Evolutionary conservation across 768 basidiomycete genomes (phyloP).

Genomic region (Naganishia friedmannii): DNA sequence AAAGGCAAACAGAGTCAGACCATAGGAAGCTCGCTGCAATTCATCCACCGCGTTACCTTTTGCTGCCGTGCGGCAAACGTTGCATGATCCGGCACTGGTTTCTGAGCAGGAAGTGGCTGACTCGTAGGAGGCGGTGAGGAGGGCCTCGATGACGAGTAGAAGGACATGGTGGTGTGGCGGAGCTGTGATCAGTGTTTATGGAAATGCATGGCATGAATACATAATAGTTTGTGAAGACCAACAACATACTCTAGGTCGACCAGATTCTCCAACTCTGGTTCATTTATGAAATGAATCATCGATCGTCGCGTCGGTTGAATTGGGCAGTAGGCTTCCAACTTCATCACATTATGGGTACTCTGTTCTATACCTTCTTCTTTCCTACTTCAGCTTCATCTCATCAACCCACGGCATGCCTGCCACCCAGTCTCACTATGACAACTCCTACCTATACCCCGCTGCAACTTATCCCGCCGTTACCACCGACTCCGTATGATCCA

Average conservation of each 20-base stretch:
- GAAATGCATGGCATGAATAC: neutral
- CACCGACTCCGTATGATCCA: constrained; percentile 39
- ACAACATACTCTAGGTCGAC: no score
- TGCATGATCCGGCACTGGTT: constrained; percentile 18
- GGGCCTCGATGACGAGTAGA: constrained; percentile 18
- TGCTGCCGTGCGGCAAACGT: constrained; percentile 17
- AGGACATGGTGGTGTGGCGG: neutral
- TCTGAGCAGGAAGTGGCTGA: constrained; percentile 10
- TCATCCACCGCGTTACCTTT: neutral
- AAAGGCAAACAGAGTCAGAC: neutral
- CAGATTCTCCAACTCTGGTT: neutral
- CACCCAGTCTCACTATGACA: constrained; percentile 12
- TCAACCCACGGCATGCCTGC: neutral
- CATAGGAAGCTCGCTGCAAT: no score
- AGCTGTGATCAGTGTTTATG: neutral
- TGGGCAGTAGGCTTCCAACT: no score
- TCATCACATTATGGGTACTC: no score
- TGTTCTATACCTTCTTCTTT: neutral
- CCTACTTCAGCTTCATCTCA: neutral
- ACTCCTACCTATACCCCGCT: constrained; percentile 44
- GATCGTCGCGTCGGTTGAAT: constrained; percentile 2
- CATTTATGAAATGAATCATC: neutral
- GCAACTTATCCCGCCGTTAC: constrained; percentile 46
- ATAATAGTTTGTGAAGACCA: neutral
- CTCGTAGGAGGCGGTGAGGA: constrained; percentile 14